Conservation (phyloP, 116 monocot genomes). For the Cymodocea nodosa region DNA sequence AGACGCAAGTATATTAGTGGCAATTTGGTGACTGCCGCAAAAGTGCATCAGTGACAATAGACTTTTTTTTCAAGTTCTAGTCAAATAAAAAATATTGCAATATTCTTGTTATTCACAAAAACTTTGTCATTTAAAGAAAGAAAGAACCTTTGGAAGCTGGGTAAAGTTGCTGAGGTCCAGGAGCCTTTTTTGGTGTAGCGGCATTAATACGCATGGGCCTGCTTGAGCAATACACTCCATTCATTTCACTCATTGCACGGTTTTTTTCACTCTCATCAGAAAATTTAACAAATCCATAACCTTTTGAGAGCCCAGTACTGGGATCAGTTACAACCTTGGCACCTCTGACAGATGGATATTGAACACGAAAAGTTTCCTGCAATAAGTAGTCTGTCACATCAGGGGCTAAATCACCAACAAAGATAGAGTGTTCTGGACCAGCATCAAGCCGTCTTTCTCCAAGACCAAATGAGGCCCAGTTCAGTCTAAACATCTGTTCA, state of each 20-base stretch:
- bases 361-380: slow-evolving; percentile 69
- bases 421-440: slow-evolving; percentile 74
- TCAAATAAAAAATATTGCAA: too few relatives aligned
- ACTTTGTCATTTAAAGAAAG: neutral
- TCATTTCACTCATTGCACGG: slow-evolving; percentile 93
- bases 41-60: too few relatives aligned
- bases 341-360: slow-evolving; percentile 80
- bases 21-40: neutral
- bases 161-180: slow-evolving; percentile 45
- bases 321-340: slow-evolving; percentile 91
- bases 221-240: slow-evolving; percentile 78
- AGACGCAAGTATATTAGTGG: neutral
- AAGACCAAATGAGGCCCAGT: slow-evolving; percentile 84
- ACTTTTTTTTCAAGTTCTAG: too few relatives aligned
- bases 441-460: slow-evolving; percentile 59
- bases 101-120: neutral
- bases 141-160: slow-evolving; percentile 34
- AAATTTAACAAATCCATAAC: slow-evolving; percentile 96
- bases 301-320: slow-evolving; percentile 76
- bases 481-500: slow-evolving; percentile 64
- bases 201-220: slow-evolving; percentile 88
- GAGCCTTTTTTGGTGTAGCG: slow-evolving; percentile 68
- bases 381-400: slow-evolving; percentile 87
- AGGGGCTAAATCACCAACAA: slow-evolving; percentile 84
- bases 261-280: slow-evolving; percentile 74